Base-by-base conservation (phyloP, 129 eudicot genomes). In the Calendula officinalis region DNA sequence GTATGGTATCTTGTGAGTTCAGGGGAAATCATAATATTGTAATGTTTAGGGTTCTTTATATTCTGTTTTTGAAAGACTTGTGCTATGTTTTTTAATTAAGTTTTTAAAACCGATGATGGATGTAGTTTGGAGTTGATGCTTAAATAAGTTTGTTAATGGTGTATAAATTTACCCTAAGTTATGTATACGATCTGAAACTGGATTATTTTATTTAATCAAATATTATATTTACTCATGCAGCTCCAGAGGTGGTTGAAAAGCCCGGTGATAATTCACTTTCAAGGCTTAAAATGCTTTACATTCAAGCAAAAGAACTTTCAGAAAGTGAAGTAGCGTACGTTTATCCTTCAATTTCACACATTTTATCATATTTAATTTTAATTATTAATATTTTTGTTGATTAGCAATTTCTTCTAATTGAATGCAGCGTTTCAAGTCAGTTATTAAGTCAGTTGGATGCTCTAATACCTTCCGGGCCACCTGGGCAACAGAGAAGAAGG, bases 231-330 rank as follows among this genome's bases (percentile, higher is more conserved):
- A n/a, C 36, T 42, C 27, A 71, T 78, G 78, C 94, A 91, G 96
- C 88, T 69, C 98, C 98, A 16, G 98, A 91, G 78, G 85, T 88
- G 65, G 96, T 92, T 56, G 98, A 92, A 72, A 92, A 85, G 83
- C 96, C 96, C 34, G 98, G 98, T 56, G 96, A 92, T 73, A 88
- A 43, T 72, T 85, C 96, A 17, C 79, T 92, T 30, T 66, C 89
- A 14, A 85, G 61, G 77, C 96, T 92, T 33, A 92, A 92, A 80
- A 73, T 40, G 66, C 77, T 92, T 48, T 92, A 88, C 76, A 83
- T 65, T 59, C 98, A 83, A 60, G 96, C 98, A 64, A 92, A 85
- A 74, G 95, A 85, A 2, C 88, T 92, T 15, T 75, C 98, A n/a
- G 97, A 87, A 87, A 75, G 52, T 80, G 97, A 91, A 87, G 87